phyloP scores from a whole-genome alignment of 78 protist genomes.

The Guillardia theta region DNA sequence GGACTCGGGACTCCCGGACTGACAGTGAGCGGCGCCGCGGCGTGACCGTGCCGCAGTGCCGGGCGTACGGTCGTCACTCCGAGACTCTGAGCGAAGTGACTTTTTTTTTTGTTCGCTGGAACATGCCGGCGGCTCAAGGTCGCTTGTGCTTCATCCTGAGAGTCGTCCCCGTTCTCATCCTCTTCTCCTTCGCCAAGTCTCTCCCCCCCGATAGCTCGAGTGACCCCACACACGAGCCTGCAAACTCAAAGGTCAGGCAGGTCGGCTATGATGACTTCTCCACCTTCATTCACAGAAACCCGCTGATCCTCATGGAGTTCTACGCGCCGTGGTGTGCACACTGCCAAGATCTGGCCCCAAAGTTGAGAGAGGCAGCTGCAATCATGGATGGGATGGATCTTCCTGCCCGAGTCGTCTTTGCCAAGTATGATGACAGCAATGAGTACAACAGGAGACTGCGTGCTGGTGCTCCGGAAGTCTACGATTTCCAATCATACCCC shows the following conservation, averaged over 20 bases:
- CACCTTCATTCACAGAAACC: background rate
- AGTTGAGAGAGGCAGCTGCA: background rate
- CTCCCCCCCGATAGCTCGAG: too few species aligned
- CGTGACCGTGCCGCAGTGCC: too few species aligned
- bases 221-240: background rate
- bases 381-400: background rate
- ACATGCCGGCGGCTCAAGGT: too few species aligned
- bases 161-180: too few species aligned
- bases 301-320: constrained; percentile 7
- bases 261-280: background rate
- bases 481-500: background rate
- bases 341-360: constrained; percentile 9
- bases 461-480: background rate
- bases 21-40: too few species aligned
- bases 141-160: too few species aligned
- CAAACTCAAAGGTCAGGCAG: background rate
- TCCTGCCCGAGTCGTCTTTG: background rate
- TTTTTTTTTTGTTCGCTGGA: too few species aligned
- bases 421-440: background rate
- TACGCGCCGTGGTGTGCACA: constrained; percentile 26
- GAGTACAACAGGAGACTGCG: background rate
- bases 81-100: too few species aligned
- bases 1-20: too few species aligned
- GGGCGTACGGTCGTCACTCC: too few species aligned
- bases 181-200: too few species aligned